Evolutionary conservation across 495 filamentous ascomycete genomes (phyloP), one percentile per base, ranked within the genome.

Genomic region (Penicillium desertorum): DNA sequence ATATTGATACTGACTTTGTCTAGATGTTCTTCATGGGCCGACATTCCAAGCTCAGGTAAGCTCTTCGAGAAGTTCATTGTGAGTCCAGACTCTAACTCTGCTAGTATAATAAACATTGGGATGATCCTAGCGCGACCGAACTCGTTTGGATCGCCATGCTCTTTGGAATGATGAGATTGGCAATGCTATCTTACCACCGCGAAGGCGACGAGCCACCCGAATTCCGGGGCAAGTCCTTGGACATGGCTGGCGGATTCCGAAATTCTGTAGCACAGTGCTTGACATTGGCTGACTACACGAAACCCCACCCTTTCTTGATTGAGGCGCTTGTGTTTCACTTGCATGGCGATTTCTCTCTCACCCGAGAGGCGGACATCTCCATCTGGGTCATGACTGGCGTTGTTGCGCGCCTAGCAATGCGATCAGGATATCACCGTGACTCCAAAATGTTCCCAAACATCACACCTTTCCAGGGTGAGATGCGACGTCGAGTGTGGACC

Each of bases 401-500:
- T 63, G 85, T 96, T 58, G 86, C 89, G 23, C 85, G 93, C 54
- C 75, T 96, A 53, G 90, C 93, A 10, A 91, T 97, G 81, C 83
- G 90, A 25, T 96, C 96, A 90, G 94, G 94, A 45, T 95, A 96
- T 58, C 94, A 99, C 65, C 84, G 95, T 54, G 94, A 99, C 68
- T 84, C 90, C 14, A 89, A 88, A 64, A 85, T 87, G 71, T 96
- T 91, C 64, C 81, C 89, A 12, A 86, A 85, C 49, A 87, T 99
- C 59, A 84, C 86, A 5, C 88, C 91, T 5, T 96, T 93, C 63
- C 86, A 95, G 68, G 92, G 86, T 22, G 94, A 99, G 71, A 92
- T 98, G 83, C 82, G 94, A 53, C 81, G 93, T 44, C 81, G 94
- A 56, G 83, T 96, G 8, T 99, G 95, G 94, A 82, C 87, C 2